A percentile compares a stretch with the other conserved stretches of the same genome.
These are phyloP conservation scores for Rehmannia glutinosa DNA, from an alignment of 257 asterid genomes.

Conservation along the genomic window DNA sequence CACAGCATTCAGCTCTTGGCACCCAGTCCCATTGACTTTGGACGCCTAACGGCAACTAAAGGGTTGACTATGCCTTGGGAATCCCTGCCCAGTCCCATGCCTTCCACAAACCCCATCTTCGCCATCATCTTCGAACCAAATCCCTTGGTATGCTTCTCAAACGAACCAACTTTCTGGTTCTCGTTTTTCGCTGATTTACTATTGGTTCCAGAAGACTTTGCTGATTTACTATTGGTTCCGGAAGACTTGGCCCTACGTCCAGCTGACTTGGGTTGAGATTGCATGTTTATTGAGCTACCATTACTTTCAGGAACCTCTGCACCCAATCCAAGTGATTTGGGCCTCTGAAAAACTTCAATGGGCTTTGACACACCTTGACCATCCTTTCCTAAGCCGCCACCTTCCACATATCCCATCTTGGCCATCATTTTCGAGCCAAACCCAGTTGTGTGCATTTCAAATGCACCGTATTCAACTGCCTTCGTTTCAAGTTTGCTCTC, in stretches of 20 bases:
- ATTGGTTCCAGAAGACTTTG: slow-evolving; percentile 23
- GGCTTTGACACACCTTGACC: slow-evolving; percentile 81
- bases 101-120: slow-evolving; percentile 87
- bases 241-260: slow-evolving; percentile 14
- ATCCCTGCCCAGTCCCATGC: slow-evolving; percentile 76
- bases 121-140: slow-evolving; percentile 97
- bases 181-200: slow-evolving; percentile 29
- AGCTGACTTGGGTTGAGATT: slow-evolving; percentile 15
- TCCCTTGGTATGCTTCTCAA: slow-evolving; percentile 89
- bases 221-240: slow-evolving; percentile 27
- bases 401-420: slow-evolving; percentile 89
- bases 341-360: slow-evolving; percentile 76
- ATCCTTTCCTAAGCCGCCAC: slow-evolving; percentile 80
- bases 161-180: slow-evolving; percentile 46
- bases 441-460: slow-evolving; percentile 94
- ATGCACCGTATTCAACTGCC: slow-evolving; percentile 53
- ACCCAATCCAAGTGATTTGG: slow-evolving; percentile 93
- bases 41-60: slow-evolving; percentile 67
- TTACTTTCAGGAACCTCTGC: slow-evolving; percentile 62
- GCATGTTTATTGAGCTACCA: slow-evolving; percentile 13
- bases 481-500: slow-evolving; percentile 32
- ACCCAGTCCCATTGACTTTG: slow-evolving; percentile 73
- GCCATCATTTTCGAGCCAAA: slow-evolving; percentile 98
- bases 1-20: slow-evolving; percentile 32
- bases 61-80: slow-evolving; percentile 86